These are phyloP conservation scores for Acanthamoeba rhysodes DNA, from an alignment of 208 protist species.

Conservation along the genomic window DNA sequence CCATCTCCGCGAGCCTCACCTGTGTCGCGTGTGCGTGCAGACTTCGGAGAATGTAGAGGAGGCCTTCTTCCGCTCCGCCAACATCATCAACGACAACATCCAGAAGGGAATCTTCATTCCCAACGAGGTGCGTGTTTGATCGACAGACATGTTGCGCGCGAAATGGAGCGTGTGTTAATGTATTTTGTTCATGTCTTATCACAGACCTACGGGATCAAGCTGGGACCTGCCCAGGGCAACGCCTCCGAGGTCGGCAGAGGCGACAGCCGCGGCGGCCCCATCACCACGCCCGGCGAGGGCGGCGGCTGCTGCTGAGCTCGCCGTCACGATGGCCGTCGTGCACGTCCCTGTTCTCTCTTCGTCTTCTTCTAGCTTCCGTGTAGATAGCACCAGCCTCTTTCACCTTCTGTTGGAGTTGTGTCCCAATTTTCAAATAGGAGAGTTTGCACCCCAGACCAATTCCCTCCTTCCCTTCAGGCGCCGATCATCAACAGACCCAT, in stretches of 20 bases:
- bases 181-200: background rate
- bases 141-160: background rate
- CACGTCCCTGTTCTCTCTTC: too few species aligned
- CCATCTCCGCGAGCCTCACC: too few species aligned
- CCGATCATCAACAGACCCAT: too few species aligned
- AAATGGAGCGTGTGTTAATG: background rate
- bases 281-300: background rate
- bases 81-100: slow-evolving; percentile 97
- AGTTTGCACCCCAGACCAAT: too few species aligned
- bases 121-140: background rate
- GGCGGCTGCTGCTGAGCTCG: background rate
- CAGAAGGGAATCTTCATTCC: slow-evolving; percentile 91
- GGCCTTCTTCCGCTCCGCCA: slow-evolving; percentile 96
- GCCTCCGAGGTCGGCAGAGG: background rate
- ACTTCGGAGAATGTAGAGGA: slow-evolving; percentile 96
- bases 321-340: too few species aligned
- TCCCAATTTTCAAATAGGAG: too few species aligned
- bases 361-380: too few species aligned
- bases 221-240: background rate
- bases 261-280: too few species aligned
- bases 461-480: too few species aligned
- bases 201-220: slow-evolving; percentile 1
- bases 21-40: background rate
- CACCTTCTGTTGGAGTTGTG: too few species aligned
- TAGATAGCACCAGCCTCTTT: too few species aligned